Conservation (phyloP, 495 filamentous ascomycete genomes). For the Letharia columbiana region DNA sequence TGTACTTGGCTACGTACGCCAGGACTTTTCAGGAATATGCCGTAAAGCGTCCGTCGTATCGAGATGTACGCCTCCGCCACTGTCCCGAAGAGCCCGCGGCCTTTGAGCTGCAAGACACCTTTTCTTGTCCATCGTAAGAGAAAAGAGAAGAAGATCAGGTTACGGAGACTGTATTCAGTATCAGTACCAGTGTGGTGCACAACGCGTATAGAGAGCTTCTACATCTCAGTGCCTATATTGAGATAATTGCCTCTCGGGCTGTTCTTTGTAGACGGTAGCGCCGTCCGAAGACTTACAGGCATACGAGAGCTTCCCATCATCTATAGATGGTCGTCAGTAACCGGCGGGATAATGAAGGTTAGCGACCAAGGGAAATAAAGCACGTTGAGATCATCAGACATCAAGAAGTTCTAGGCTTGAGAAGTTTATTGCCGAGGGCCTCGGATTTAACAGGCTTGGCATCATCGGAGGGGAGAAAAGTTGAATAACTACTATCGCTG, state of each 20-base stretch:
- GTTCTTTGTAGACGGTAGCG: slow-evolving; percentile 12
- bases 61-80: slow-evolving; percentile 61
- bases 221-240: slow-evolving; percentile 19
- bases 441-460: slow-evolving; percentile 5
- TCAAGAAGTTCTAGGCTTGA: not conserved
- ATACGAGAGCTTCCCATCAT: slow-evolving; percentile 22
- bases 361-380: not conserved
- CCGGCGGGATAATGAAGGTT: not conserved
- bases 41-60: slow-evolving; percentile 64
- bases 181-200: not conserved
- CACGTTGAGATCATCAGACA: not conserved
- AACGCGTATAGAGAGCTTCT: not conserved
- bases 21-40: slow-evolving; percentile 74
- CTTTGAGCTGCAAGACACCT: slow-evolving; percentile 71
- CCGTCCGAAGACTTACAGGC: slow-evolving; percentile 22
- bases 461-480: not conserved
- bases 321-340: not conserved
- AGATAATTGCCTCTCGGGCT: slow-evolving; percentile 19
- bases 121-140: slow-evolving; percentile 79
- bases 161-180: slow-evolving; percentile 57
- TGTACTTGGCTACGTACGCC: slow-evolving; percentile 76
- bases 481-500: not conserved
- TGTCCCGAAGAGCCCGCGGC: slow-evolving; percentile 78
- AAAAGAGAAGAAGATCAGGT: slow-evolving; percentile 85
- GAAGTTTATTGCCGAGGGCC: not conserved